A percentile compares a stretch with the other conserved stretches of the same genome.
These are phyloP conservation scores for Chlamydomonas sp. DNA, from an alignment of 139 green algal genomes.

Conservation along the genomic window DNA sequence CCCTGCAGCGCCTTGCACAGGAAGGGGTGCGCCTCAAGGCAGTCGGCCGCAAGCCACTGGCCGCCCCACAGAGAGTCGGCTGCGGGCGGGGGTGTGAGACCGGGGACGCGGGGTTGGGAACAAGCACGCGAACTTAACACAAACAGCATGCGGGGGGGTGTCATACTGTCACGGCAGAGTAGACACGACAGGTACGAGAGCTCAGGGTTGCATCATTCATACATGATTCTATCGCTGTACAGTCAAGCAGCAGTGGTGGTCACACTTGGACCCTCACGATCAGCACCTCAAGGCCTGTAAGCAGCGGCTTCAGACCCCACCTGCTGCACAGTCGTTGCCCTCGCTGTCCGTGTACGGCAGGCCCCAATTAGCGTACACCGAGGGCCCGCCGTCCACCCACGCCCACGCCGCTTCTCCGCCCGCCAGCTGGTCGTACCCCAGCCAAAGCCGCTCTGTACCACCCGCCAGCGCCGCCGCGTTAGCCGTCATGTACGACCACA, in stretches of 20 bases:
- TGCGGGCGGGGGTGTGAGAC: neutral
- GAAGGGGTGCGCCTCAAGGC: constrained; percentile 27
- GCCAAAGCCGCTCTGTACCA: constrained; percentile 6
- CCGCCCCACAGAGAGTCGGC: constrained; percentile 28
- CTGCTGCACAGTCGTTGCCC: constrained; percentile 22
- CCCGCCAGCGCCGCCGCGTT: neutral
- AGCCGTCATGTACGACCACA: neutral
- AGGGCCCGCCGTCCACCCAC: constrained; percentile 26
- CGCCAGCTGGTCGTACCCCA: constrained; percentile 13
- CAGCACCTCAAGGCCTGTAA: neutral
- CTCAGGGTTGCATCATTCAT: too few relatives aligned
- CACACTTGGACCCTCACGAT: neutral
- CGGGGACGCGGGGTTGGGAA: neutral
- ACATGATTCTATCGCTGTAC: too few relatives aligned
- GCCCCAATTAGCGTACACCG: constrained; percentile 22
- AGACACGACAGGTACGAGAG: too few relatives aligned
- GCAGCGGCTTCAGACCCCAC: neutral
- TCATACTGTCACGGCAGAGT: too few relatives aligned
- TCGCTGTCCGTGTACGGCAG: constrained; percentile 33
- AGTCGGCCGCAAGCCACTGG: constrained; percentile 12
- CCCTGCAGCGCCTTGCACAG: constrained; percentile 29
- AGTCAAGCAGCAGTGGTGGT: too few relatives aligned
- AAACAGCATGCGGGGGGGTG: too few relatives aligned
- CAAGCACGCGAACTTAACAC: neutral
- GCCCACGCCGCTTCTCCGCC: neutral